These are phyloP conservation scores for Monosporozyma siamensis DNA, from an alignment of 805 yeast species.

Conservation along the genomic window DNA sequence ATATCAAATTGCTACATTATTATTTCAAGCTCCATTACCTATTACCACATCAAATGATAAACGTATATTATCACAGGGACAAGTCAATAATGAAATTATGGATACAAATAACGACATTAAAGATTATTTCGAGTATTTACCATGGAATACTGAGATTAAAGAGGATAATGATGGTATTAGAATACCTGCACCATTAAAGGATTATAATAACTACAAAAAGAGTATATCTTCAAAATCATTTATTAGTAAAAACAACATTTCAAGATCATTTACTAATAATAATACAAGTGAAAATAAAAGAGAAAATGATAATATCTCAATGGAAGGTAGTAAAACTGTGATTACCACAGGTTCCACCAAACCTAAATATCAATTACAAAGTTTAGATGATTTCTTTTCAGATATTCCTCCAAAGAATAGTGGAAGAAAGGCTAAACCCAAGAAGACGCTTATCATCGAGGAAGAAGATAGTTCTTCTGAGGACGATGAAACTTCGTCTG, in stretches of 20 bases:
- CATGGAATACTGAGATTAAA: slow-evolving; percentile 14
- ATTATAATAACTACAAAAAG: slow-evolving; percentile 30
- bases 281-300: neutral
- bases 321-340: no score
- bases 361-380: slow-evolving; percentile 50
- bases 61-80: neutral
- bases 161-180: slow-evolving; percentile 24
- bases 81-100: slow-evolving; percentile 3
- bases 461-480: slow-evolving; percentile 20
- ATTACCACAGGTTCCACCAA: neutral
- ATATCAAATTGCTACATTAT: slow-evolving; percentile 54
- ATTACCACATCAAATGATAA: slow-evolving; percentile 32
- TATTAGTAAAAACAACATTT: slow-evolving; percentile 5
- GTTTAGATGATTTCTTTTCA: slow-evolving; percentile 79
- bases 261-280: slow-evolving; percentile 2
- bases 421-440: slow-evolving; percentile 11
- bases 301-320: no score
- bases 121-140: slow-evolving; percentile 8
- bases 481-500: slow-evolving; percentile 9
- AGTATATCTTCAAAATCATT: slow-evolving; percentile 27
- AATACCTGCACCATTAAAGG: slow-evolving; percentile 33
- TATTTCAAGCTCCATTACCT: slow-evolving; percentile 72
- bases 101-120: slow-evolving; percentile 8
- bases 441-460: slow-evolving; percentile 8
- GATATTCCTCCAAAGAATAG: slow-evolving; percentile 29